Evolutionary conservation across 1,284 basidiomycete genomes (phyloP).

Genomic region (Cutaneotrichosporon sp.): DNA sequence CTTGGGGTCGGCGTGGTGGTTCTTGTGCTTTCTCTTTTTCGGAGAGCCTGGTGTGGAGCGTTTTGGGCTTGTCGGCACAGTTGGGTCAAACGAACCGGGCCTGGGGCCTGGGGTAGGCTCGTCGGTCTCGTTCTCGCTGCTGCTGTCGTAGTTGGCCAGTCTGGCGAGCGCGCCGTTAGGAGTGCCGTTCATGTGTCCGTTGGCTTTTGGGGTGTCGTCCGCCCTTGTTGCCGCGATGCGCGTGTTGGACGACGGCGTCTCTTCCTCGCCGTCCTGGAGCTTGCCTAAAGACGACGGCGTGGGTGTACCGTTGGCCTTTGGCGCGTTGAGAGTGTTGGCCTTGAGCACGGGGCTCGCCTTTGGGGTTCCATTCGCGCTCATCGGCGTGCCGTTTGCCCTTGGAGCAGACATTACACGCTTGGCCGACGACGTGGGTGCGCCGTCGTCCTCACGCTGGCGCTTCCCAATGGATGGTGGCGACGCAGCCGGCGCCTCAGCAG

Average conservation of each 20-base stretch:
- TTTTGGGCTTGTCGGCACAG: slow-evolving; percentile 7
- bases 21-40: neutral
- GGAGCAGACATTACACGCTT: neutral
- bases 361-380: neutral
- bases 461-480: neutral
- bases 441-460: slow-evolving; percentile 6
- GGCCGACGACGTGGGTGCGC: neutral
- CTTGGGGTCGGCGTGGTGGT: slow-evolving; percentile 9
- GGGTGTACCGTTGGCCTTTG: neutral
- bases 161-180: neutral
- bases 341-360: neutral
- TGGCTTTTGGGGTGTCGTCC: neutral
- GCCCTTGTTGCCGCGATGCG: neutral
- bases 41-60: neutral
- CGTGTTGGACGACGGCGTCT: neutral
- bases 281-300: neutral
- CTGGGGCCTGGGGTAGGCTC: neutral
- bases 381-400: neutral
- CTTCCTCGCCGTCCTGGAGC: neutral
- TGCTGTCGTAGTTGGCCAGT: neutral
- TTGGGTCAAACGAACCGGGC: neutral
- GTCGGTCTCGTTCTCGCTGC: neutral
- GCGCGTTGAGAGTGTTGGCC: neutral
- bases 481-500: neutral
- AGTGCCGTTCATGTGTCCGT: neutral